Base-by-base conservation (phyloP, 495 filamentous ascomycete genomes). In the Daldinia decipiens region DNA sequence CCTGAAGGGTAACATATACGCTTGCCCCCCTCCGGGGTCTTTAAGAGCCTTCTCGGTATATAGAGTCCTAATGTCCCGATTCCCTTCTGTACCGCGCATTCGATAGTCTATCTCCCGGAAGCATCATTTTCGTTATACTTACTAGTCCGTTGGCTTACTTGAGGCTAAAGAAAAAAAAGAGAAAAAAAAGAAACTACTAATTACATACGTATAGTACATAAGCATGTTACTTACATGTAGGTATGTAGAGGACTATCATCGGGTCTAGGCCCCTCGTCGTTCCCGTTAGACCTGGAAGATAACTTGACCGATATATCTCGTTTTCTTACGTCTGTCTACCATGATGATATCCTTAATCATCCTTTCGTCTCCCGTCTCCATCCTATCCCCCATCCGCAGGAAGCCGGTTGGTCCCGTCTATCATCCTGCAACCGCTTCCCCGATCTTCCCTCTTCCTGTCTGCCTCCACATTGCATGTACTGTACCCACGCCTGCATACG, bases 281-380 rank as follows among this genome's bases (percentile, higher is more conserved):
- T 62, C 70, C 57, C 73, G 70, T 64, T 52, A 65, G 52, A 68
- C 65, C 36, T 38, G 63, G 39, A 50, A 26, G 27, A 26, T 70
- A 8, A 50, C 55, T 45, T 70, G 53, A 40, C 52, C 24, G 57
- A 47, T 32, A 52, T 68, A 47, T 26, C 50, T 65, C 55, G 55
- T 51, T 51, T 64, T 62, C 60, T 65, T 54, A 69, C 70, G 64
- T 65, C 66, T 61, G 61, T 53, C 50, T 47, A 21, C 62, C 62
- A 56, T 62, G 53, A 67, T 66, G 54, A 64, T 66, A 62, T 50
- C 56, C 59, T 68, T 68, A 72, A 68, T 72, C 65, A 65, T 65
- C 47, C 71, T 68, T 52, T 58, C 67, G 24, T 55, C 45, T 32
- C 19, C 51, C 38, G 47, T 26, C 45, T 58, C 43, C 27, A 19